Evolutionary conservation across 2,329 filamentous ascomycete species (phyloP).

Genomic region (Blastomyces parvus): DNA sequence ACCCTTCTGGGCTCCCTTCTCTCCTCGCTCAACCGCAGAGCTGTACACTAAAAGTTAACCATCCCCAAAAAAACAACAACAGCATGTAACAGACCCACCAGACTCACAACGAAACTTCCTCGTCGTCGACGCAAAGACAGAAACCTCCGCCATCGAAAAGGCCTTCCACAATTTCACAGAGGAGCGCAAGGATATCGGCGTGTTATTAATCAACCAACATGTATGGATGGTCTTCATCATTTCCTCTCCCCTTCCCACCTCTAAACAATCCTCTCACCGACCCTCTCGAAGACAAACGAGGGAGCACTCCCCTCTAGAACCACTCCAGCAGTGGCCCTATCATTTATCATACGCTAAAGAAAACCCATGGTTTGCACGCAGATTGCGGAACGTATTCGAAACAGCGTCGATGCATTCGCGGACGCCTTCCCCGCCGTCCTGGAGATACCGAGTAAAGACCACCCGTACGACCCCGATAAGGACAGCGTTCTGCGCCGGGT

Average conservation of each 20-base stretch:
- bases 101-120: slow-evolving; percentile 96
- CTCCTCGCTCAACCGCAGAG: neutral
- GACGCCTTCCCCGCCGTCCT: slow-evolving; percentile 93
- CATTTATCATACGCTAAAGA: too few relatives aligned
- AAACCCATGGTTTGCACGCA: slow-evolving; percentile 30
- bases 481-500: slow-evolving; percentile 93
- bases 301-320: neutral
- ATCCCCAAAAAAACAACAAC: neutral
- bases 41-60: neutral
- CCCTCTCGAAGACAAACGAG: too few relatives aligned
- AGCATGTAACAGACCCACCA: slow-evolving; percentile 86
- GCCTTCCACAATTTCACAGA: slow-evolving; percentile 84
- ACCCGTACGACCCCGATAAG: slow-evolving; percentile 97
- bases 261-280: too few relatives aligned
- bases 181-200: slow-evolving; percentile 91
- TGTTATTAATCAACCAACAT: slow-evolving; percentile 95
- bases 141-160: slow-evolving; percentile 74
- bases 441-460: slow-evolving; percentile 97
- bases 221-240: slow-evolving; percentile 39
- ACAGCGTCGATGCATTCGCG: slow-evolving; percentile 81
- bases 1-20: neutral
- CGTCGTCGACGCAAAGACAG: slow-evolving; percentile 89
- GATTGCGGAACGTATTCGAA: slow-evolving; percentile 89
- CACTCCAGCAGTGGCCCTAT: neutral
- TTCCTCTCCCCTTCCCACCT: slow-evolving; percentile 21